phyloP scores from a whole-genome alignment of 495 filamentous ascomycete genomes.

The Ascobolus immersus region DNA sequence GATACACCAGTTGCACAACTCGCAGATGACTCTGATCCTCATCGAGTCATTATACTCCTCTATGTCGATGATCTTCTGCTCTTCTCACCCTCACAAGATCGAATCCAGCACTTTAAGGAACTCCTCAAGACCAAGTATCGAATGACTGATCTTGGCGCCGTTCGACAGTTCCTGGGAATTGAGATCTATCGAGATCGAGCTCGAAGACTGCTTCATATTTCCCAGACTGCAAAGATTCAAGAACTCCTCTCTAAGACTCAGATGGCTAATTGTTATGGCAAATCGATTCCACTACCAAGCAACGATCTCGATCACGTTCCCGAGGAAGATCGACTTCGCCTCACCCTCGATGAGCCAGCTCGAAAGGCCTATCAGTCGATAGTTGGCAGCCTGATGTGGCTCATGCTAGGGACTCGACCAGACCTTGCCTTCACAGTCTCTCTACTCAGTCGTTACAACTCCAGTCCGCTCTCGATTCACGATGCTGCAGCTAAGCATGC shows the following conservation, averaged over 20 bases:
- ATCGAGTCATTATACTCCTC: neutral
- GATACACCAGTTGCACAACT: no score
- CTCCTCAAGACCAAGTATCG: neutral
- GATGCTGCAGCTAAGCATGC: constrained; percentile 4
- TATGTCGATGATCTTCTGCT: constrained; percentile 1
- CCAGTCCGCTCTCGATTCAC: neutral
- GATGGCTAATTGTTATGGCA: no score
- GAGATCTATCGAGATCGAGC: constrained; percentile 1
- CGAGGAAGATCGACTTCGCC: no score
- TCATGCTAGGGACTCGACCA: constrained; percentile 9
- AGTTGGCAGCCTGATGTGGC: constrained; percentile 13
- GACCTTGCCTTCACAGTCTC: constrained; percentile 11
- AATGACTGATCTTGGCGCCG: constrained; percentile 5
- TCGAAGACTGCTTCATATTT: neutral
- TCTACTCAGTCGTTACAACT: constrained; percentile 2
- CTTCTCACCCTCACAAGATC: neutral
- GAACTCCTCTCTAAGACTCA: no score
- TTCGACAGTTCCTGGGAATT: constrained; percentile 3
- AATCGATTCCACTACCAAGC: no score
- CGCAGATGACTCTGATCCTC: no score
- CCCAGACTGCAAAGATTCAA: neutral
- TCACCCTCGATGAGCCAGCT: no score
- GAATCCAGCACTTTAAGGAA: neutral
- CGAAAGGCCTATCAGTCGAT: no score
- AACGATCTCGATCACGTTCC: no score